These are phyloP conservation scores for Botrytis fabae DNA, from an alignment of 2,329 filamentous ascomycete genomes.

Conservation along the genomic window DNA sequence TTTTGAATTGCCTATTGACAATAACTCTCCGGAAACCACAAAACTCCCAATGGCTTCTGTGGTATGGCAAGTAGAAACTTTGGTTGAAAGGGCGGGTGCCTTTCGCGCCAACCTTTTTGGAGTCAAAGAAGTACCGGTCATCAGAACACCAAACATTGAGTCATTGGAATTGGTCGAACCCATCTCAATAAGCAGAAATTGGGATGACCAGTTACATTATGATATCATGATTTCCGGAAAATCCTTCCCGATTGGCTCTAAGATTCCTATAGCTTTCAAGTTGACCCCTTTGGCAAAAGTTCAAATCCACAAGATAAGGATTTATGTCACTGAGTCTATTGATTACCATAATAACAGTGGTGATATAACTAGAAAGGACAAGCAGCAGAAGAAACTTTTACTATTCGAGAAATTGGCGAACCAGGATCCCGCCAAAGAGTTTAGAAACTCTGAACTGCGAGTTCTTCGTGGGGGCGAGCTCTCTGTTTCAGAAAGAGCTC, in stretches of 20 bases:
- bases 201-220: slow-evolving; percentile 76
- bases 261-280: slow-evolving; percentile 75
- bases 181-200: slow-evolving; percentile 72
- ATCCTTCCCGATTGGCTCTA: slow-evolving; percentile 70
- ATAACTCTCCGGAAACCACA: slow-evolving; percentile 70
- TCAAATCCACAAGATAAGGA: slow-evolving; percentile 72
- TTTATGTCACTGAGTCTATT: slow-evolving; percentile 70
- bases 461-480: slow-evolving; percentile 67
- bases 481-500: slow-evolving; percentile 48
- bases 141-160: slow-evolving; percentile 67
- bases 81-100: slow-evolving; percentile 67
- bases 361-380: slow-evolving; percentile 66
- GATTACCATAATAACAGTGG: slow-evolving; percentile 70
- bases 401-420: slow-evolving; percentile 72
- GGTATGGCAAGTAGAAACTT: slow-evolving; percentile 68
- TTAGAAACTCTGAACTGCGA: slow-evolving; percentile 64
- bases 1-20: slow-evolving; percentile 83
- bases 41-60: slow-evolving; percentile 70
- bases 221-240: slow-evolving; percentile 78
- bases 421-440: slow-evolving; percentile 60
- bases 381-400: slow-evolving; percentile 61
- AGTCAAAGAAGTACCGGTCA: slow-evolving; percentile 64
- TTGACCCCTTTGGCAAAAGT: slow-evolving; percentile 73
- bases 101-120: slow-evolving; percentile 70
- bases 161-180: slow-evolving; percentile 73